A percentile compares a stretch with the other conserved stretches of the same genome.
Evolutionary conservation across 257 asterid species (phyloP).

Genomic region (Solanum phureja): DNA sequence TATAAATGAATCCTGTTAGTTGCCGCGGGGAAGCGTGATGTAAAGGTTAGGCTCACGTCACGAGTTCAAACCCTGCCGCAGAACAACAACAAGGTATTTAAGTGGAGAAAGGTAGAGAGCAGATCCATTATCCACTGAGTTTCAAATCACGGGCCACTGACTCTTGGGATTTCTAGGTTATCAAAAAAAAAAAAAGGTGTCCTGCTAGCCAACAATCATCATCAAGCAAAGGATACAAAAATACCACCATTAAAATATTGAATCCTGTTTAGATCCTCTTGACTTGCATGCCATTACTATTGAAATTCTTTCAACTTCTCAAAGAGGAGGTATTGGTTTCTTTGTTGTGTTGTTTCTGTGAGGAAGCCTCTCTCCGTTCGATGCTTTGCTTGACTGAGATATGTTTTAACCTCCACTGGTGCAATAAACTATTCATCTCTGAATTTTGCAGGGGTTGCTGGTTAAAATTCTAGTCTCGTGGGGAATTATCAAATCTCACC

Average conservation of each 20-base stretch:
- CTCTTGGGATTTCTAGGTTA: neutral
- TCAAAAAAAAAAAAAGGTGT: neutral
- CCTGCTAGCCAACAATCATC: neutral
- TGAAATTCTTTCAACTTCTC: neutral
- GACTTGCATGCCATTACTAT: neutral
- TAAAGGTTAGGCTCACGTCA: neutral
- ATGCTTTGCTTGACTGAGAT: neutral
- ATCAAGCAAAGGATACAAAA: neutral
- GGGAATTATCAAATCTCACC: too few species aligned
- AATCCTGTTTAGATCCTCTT: neutral
- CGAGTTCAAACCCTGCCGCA: neutral
- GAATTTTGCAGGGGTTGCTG: too few species aligned
- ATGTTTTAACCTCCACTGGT: neutral
- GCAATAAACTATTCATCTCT: neutral
- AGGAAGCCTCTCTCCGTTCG: neutral
- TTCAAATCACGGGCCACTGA: neutral
- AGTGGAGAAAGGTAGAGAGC: neutral
- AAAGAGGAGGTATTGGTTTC: neutral
- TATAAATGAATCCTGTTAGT: neutral
- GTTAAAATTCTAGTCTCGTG: too few species aligned
- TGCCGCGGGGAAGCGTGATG: neutral
- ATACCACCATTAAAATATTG: neutral
- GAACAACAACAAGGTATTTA: neutral
- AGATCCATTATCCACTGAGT: neutral
- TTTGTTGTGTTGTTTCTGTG: neutral